Evolutionary conservation across 2,329 filamentous ascomycete genomes (phyloP).

Genomic region (Trichothecium sympodiale): DNA sequence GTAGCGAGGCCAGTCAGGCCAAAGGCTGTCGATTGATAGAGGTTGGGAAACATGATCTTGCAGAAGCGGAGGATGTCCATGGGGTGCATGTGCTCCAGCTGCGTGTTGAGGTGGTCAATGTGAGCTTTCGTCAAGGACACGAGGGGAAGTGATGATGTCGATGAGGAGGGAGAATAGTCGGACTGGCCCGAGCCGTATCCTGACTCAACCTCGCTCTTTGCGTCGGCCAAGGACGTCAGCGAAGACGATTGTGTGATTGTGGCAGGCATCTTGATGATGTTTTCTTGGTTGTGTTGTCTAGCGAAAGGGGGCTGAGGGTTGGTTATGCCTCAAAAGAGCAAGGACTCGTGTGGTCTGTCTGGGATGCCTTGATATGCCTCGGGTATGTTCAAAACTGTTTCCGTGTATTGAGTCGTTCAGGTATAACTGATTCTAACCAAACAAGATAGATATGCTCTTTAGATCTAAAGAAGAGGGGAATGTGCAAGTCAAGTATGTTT

Average conservation of each 20-base stretch:
- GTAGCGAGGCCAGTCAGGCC: slow-evolving; percentile 72
- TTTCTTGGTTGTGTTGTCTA: slow-evolving; percentile 10
- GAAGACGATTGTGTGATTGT: slow-evolving; percentile 26
- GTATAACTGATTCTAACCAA: background rate
- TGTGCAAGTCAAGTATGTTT: background rate
- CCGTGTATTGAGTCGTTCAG: no score
- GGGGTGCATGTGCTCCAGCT: slow-evolving; percentile 78
- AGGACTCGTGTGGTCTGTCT: background rate
- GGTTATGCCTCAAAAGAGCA: background rate
- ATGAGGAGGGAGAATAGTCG: slow-evolving; percentile 24
- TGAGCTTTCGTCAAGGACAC: slow-evolving; percentile 82
- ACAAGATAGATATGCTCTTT: background rate
- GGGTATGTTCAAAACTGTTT: slow-evolving; percentile 6
- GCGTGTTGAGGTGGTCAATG: slow-evolving; percentile 80
- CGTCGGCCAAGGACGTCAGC: slow-evolving; percentile 24
- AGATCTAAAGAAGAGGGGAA: background rate
- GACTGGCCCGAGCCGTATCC: slow-evolving; percentile 61
- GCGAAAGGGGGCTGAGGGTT: background rate
- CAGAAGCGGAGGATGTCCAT: slow-evolving; percentile 89
- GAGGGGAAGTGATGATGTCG: slow-evolving; percentile 46
- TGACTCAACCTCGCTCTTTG: slow-evolving; percentile 54
- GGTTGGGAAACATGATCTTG: slow-evolving; percentile 77
- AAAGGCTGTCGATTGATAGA: slow-evolving; percentile 81
- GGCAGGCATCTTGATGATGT: slow-evolving; percentile 22
- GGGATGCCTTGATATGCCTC: slow-evolving; percentile 5